Evolutionary conservation across 352 stramenopile genomes (phyloP).

Genomic region (Phytophthora litchii): DNA sequence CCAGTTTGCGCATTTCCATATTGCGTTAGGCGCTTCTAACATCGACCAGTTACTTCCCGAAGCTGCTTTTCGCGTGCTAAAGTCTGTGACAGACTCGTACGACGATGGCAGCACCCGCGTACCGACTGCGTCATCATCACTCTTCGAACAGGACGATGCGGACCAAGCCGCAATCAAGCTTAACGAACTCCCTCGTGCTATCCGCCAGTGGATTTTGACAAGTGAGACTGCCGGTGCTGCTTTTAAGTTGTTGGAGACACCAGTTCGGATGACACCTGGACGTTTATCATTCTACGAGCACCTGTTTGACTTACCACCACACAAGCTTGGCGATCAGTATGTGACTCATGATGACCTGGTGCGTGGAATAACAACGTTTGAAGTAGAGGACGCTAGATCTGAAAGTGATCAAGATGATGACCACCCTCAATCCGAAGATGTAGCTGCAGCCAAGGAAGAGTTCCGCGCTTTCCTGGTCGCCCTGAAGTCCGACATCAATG

Average conservation of each 20-base stretch:
- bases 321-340: constrained; percentile 46
- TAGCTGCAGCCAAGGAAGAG: constrained; percentile 36
- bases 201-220: constrained; percentile 47
- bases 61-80: constrained; percentile 77
- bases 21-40: constrained; percentile 68
- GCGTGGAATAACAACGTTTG: constrained; percentile 53
- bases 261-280: constrained; percentile 17
- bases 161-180: constrained; percentile 58
- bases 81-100: constrained; percentile 44
- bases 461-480: constrained; percentile 50
- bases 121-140: constrained; percentile 4
- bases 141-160: constrained; percentile 12
- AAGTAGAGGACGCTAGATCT: constrained; percentile 30
- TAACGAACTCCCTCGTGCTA: constrained; percentile 46
- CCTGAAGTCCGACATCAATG: constrained; percentile 57
- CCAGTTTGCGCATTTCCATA: constrained; percentile 90
- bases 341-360: constrained; percentile 78
- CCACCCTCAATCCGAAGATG: constrained; percentile 23
- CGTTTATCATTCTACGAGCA: constrained; percentile 45
- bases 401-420: constrained; percentile 26
- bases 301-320: constrained; percentile 55
- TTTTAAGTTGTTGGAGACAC: constrained; percentile 8
- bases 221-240: constrained; percentile 14
- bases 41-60: constrained; percentile 79
- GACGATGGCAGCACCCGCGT: constrained; percentile 14